A percentile compares a stretch with the other conserved stretches of the same genome.
Conservation (phyloP, 495 filamentous ascomycete genomes). For the Cercophora sp. region DNA sequence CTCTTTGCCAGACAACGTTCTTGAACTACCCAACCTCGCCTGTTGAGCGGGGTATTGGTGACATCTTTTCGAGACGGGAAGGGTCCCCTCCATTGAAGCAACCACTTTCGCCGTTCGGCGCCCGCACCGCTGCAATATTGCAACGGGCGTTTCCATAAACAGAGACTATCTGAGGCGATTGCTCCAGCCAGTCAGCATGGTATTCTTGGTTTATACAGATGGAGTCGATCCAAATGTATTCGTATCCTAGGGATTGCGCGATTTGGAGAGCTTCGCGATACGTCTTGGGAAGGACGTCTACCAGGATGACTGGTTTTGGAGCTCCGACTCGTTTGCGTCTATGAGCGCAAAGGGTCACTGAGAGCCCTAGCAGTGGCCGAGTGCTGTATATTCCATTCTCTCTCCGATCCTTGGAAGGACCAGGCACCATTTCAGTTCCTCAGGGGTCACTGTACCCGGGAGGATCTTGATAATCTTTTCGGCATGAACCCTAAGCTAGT, state of each 20-base stretch:
- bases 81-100: neutral
- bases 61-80: neutral
- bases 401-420: neutral
- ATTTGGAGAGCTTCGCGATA: conserved; percentile 18
- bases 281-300: neutral
- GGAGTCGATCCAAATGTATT: conserved; percentile 34
- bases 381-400: neutral
- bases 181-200: conserved; percentile 7
- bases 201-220: conserved; percentile 26
- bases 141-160: neutral
- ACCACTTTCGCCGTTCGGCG: neutral
- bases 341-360: neutral
- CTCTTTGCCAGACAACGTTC: neutral
- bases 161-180: neutral
- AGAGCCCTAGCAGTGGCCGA: neutral
- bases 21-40: neutral
- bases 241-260: conserved; percentile 15
- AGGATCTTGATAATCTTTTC: neutral
- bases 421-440: neutral
- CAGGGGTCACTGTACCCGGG: neutral
- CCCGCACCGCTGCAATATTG: neutral
- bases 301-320: neutral
- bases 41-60: neutral
- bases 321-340: neutral
- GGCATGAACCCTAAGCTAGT: neutral